Evolutionary conservation across 352 stramenopile species (phyloP).

Genomic region (Plasmopara halstedii): DNA sequence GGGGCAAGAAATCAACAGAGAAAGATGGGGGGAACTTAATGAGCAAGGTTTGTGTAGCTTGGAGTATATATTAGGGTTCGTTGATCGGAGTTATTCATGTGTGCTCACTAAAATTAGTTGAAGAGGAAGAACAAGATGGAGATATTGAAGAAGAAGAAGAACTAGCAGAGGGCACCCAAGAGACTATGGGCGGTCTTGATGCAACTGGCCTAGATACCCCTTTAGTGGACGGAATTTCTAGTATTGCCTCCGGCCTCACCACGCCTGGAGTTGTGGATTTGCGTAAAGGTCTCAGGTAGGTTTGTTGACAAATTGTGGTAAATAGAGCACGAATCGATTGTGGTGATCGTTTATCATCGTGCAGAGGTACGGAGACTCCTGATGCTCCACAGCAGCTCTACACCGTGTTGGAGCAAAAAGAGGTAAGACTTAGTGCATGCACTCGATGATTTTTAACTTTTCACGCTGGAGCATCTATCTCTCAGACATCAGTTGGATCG

Average conservation of each 20-base stretch:
- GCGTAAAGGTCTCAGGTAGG: slow-evolving; percentile 62
- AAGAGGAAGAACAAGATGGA: slow-evolving; percentile 33
- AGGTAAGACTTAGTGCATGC: slow-evolving; percentile 21
- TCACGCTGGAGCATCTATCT: neutral
- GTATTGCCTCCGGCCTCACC: slow-evolving; percentile 58
- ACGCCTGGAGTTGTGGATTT: slow-evolving; percentile 69
- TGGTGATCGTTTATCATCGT: slow-evolving; percentile 4
- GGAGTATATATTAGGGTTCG: neutral
- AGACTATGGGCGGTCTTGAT: slow-evolving; percentile 28
- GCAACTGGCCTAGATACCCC: slow-evolving; percentile 53
- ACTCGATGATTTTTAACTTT: neutral
- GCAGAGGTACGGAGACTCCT: slow-evolving; percentile 49
- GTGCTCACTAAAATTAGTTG: slow-evolving; percentile 9
- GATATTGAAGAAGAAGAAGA: slow-evolving; percentile 40
- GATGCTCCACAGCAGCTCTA: slow-evolving; percentile 66
- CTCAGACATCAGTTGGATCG: slow-evolving; percentile 57
- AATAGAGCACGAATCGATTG: neutral
- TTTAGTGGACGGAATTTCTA: slow-evolving; percentile 53
- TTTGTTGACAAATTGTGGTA: neutral
- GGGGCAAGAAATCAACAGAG: slow-evolving; percentile 43
- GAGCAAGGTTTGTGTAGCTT: slow-evolving; percentile 33
- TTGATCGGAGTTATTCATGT: slow-evolving; percentile 1
- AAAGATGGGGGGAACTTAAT: slow-evolving; percentile 67
- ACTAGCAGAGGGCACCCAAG: slow-evolving; percentile 20
- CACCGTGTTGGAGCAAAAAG: slow-evolving; percentile 69